Percentiles rank a stretch among this genome's conserved stretches.
Evolutionary conservation across 495 filamentous ascomycete genomes (phyloP).

Genomic region (Collariella sp.): DNA sequence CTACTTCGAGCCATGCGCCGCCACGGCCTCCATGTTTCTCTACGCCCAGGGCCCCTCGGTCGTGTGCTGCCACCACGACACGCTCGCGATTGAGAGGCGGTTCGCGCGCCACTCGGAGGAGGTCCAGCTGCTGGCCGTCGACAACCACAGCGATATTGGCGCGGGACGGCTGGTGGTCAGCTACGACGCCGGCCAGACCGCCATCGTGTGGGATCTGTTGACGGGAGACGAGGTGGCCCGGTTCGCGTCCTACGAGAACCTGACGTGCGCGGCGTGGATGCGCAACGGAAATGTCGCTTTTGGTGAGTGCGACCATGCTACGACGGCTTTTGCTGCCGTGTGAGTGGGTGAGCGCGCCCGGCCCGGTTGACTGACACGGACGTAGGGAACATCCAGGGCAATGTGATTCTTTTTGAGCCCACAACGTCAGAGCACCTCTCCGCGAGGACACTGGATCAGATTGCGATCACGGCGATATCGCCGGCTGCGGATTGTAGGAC

Average conservation of each 20-base stretch:
- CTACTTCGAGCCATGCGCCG: constrained; percentile 74
- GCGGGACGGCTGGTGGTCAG: constrained; percentile 82
- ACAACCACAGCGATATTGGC: constrained; percentile 85
- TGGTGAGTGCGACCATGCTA: constrained; percentile 48
- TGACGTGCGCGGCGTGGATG: constrained; percentile 90
- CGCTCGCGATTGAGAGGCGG: constrained; percentile 74
- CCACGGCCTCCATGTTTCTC: constrained; percentile 78
- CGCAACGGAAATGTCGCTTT: constrained; percentile 94
- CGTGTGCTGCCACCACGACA: constrained; percentile 83
- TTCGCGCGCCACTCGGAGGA: constrained; percentile 81
- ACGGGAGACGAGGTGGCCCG: constrained; percentile 84
- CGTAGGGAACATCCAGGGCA: constrained; percentile 79
- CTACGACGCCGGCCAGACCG: constrained; percentile 83
- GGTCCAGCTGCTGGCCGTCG: constrained; percentile 72
- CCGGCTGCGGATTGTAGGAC: constrained; percentile 89
- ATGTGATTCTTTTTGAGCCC: constrained; percentile 91
- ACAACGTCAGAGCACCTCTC: constrained; percentile 89
- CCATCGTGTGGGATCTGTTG: constrained; percentile 94
- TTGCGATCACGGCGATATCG: constrained; percentile 82
- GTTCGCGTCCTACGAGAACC: constrained; percentile 80
- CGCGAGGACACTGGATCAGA: constrained; percentile 82
- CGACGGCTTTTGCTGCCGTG: constrained; percentile 2
- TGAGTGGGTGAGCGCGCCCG: background rate
- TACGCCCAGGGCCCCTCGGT: constrained; percentile 74
- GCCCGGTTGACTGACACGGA: constrained; percentile 11